Evolutionary conservation across 2,329 filamentous ascomycete genomes (phyloP), one percentile per base, ranked within the genome.

Genomic region (Colletotrichum tabaci): DNA sequence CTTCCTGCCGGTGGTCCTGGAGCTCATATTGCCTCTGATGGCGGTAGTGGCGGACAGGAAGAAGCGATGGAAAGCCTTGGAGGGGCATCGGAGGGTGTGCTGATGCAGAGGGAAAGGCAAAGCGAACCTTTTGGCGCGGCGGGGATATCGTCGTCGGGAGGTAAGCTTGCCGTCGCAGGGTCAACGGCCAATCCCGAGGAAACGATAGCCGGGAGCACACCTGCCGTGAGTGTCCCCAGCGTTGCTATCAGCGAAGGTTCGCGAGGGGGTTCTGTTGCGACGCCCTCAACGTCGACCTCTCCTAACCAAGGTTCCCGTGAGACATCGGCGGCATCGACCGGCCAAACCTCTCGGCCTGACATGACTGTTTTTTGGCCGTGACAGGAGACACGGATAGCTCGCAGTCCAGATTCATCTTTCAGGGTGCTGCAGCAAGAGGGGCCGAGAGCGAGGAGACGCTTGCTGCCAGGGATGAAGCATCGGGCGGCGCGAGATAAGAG

Each of bases 81-180:
- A n/a, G n/a, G 35, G 56, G 18, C 21, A 9, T 10, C 40, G 4
- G 55, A 57, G 56, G 40, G 21, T 46, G 40, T 35, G 56, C 23
- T 3, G 13, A 30, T 42, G 46, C 47, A 62, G 47, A 12, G 21
- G 15, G 30, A 12, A 52, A 62, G 30, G n/a, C 35, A 42, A 52
- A 18, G 9, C 15, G 38, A 62, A 6, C n/a, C 60, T 52, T 18
- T 18, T 47, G 23, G 9, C 30, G 46, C 23, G 30, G 46, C 16
- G n/a, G 35, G 60, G 60, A 15, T 62, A 26, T 52, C 60, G 30
- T 26, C 46, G 13, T 42, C 30, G 21, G 46, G 21, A 50, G n/a
- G 40, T 8, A 52, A 30, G 46, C 60, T 3, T 52, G 13, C 35
- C 46, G 60, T n/a, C 30, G 10, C 46, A 13, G 46, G 8, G 16